A percentile compares a stretch with the other conserved stretches of the same genome.
phyloP scores from a whole-genome alignment of 441 rosid genomes.

The Rhodomyrtus psidioides region DNA sequence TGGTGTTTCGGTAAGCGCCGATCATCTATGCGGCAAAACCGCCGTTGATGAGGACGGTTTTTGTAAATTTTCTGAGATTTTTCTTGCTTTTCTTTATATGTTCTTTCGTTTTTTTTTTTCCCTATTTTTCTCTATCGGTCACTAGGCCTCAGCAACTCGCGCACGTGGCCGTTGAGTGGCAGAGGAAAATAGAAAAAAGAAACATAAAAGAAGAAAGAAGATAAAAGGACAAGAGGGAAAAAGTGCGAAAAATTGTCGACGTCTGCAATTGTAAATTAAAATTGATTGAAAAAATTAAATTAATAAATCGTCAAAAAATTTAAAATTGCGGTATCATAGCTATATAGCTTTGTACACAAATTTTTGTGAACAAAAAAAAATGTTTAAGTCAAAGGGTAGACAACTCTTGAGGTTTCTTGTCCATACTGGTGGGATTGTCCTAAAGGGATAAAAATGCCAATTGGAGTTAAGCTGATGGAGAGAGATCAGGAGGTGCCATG shows the following conservation, averaged over 20 bases:
- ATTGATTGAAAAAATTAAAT: background rate
- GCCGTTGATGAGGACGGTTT: background rate
- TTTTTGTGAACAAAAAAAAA: background rate
- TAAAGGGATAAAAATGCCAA: background rate
- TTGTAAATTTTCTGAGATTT: background rate
- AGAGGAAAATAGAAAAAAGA: background rate
- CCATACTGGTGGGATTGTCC: background rate
- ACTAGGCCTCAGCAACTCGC: background rate
- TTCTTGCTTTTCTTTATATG: background rate
- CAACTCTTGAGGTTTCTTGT: background rate
- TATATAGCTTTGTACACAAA: too few species aligned
- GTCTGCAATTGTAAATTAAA: too few species aligned
- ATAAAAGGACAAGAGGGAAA: background rate
- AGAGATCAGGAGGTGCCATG: background rate
- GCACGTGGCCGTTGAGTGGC: background rate
- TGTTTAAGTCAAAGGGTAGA: background rate
- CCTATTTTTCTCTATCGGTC: background rate
- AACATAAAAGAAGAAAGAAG: background rate
- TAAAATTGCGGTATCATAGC: too few species aligned
- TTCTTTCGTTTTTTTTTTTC: background rate
- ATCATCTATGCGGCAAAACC: background rate
- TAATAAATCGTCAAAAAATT: rapidly evolving
- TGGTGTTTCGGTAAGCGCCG: rapidly evolving
- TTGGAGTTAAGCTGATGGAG: background rate
- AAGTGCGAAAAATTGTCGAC: background rate